These are phyloP conservation scores for Simplicillium aogashimaense DNA, from an alignment of 2,329 filamentous ascomycete species.

Conservation along the genomic window DNA sequence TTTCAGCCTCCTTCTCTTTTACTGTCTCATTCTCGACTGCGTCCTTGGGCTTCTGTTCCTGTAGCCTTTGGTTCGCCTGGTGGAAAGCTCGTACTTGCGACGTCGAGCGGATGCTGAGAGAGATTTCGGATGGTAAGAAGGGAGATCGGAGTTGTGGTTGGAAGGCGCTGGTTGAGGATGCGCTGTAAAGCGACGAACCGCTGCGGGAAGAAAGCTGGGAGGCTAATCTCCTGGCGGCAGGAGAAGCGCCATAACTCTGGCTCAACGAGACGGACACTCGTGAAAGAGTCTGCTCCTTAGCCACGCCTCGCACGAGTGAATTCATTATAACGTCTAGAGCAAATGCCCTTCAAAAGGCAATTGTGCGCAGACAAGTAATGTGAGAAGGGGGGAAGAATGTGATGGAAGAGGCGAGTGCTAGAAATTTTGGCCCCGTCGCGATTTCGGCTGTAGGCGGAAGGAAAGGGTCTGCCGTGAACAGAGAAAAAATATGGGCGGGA, in stretches of 20 bases:
- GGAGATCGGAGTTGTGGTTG: slow-evolving; percentile 33
- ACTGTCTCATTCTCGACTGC: slow-evolving; percentile 23
- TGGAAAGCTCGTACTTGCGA: slow-evolving; percentile 22
- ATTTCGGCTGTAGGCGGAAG: slow-evolving; percentile 1
- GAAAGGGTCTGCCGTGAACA: too few species aligned
- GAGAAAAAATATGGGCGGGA: slow-evolving; percentile 1
- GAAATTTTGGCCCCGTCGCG: slow-evolving; percentile 4
- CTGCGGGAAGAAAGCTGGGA: slow-evolving; percentile 17
- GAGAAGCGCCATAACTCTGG: slow-evolving; percentile 31
- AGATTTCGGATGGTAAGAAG: slow-evolving; percentile 27
- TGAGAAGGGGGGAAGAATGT: slow-evolving; percentile 4
- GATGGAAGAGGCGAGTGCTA: slow-evolving; percentile 1
- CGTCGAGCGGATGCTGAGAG: slow-evolving; percentile 19
- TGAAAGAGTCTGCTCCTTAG: slow-evolving; percentile 28
- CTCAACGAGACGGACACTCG: slow-evolving; percentile 27
- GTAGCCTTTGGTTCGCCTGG: slow-evolving; percentile 16
- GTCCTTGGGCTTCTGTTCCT: slow-evolving; percentile 25
- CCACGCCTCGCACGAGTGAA: slow-evolving; percentile 32
- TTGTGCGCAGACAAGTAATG: not conserved
- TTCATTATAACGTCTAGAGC: slow-evolving; percentile 28
- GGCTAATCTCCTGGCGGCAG: slow-evolving; percentile 37
- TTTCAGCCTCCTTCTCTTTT: slow-evolving; percentile 28
- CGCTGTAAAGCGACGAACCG: not conserved
- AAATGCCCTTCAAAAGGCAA: slow-evolving; percentile 4
- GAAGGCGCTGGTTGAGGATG: slow-evolving; percentile 14